phyloP scores from a whole-genome alignment of 768 basidiomycete species.

The Rhodosporidiobolus odoratus region DNA sequence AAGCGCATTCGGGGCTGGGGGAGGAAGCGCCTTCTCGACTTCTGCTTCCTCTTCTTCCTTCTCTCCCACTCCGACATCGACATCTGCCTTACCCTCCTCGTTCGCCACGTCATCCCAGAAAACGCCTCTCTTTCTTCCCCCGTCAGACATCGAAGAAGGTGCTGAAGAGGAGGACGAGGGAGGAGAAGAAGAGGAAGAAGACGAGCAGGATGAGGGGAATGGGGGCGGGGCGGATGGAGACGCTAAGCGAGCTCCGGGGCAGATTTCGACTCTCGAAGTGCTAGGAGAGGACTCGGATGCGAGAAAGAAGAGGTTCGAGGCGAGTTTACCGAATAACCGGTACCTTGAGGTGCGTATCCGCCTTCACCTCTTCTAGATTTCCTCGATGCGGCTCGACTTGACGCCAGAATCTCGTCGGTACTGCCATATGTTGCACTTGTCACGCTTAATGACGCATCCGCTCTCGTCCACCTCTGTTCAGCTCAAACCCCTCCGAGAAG shows the following conservation, averaged over 20 bases:
- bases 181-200: neutral
- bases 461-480: conserved; percentile 10
- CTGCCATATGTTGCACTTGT: too few species aligned
- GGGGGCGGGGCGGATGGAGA: neutral
- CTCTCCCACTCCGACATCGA: neutral
- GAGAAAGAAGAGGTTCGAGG: conserved; percentile 32
- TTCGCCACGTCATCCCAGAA: neutral
- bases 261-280: conserved; percentile 34
- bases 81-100: neutral
- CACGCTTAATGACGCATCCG: neutral
- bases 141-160: neutral
- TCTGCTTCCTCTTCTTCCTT: neutral
- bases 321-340: conserved; percentile 25
- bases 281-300: conserved; percentile 36
- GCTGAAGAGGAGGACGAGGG: neutral
- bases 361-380: too few species aligned
- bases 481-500: conserved; percentile 47
- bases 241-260: neutral
- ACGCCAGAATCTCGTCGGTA: too few species aligned
- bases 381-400: too few species aligned
- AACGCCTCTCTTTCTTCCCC: neutral
- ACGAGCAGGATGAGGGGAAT: neutral
- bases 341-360: conserved; percentile 26
- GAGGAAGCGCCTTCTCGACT: neutral
- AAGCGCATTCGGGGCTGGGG: neutral